Evolutionary conservation across 169 alveolate species (phyloP).

Genomic region (Cryptosporidium tyzzeri): DNA sequence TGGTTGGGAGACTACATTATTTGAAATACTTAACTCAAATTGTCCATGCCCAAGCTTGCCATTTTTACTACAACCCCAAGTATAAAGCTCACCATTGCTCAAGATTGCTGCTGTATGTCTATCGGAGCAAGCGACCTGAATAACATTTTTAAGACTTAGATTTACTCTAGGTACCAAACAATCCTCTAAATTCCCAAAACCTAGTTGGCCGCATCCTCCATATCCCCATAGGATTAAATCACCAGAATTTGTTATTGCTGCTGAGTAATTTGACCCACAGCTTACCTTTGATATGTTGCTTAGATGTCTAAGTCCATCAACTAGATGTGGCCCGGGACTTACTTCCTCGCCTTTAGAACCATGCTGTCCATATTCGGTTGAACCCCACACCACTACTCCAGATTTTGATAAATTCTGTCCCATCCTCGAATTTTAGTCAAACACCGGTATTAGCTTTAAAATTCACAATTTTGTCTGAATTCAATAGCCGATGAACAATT

Average conservation of each 20-base stretch:
- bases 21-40: conserved; percentile 13
- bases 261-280: conserved; percentile 74
- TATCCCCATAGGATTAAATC: conserved; percentile 78
- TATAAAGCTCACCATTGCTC: conserved; percentile 81
- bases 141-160: conserved; percentile 32
- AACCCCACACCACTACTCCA: conserved; percentile 80
- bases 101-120: conserved; percentile 83
- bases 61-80: conserved; percentile 87
- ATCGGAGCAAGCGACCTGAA: conserved; percentile 82
- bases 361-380: conserved; percentile 69
- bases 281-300: conserved; percentile 33
- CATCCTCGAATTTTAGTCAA: conserved; percentile 45
- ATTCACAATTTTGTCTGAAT: not conserved
- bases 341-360: conserved; percentile 37
- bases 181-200: conserved; percentile 75
- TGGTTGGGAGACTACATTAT: conserved; percentile 72
- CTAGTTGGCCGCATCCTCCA: conserved; percentile 79
- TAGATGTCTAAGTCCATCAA: conserved; percentile 33
- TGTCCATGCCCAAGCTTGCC: conserved; percentile 82
- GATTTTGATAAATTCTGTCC: conserved; percentile 78
- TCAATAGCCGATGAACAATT: not conserved
- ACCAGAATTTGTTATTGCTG: conserved; percentile 76
- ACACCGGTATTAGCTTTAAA: not conserved
- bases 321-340: conserved; percentile 34
- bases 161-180: conserved; percentile 29